phyloP scores from a whole-genome alignment of 352 stramenopile species.

The Peronospora destructor region DNA sequence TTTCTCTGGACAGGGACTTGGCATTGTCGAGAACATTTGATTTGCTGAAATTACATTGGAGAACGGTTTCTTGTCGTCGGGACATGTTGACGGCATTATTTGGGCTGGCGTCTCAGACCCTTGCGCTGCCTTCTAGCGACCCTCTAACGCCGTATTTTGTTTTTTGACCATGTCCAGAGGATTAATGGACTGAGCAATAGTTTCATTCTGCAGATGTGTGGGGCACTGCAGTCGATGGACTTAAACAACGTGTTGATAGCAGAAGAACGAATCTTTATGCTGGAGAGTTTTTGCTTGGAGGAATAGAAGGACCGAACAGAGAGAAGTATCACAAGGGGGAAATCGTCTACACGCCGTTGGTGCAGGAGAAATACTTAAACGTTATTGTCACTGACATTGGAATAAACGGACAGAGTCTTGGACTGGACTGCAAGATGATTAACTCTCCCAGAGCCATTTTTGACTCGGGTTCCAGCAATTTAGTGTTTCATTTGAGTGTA shows the following conservation, averaged over 20 bases:
- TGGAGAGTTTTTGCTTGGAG: constrained; percentile 57
- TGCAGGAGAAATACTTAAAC: constrained; percentile 75
- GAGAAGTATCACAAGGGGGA: constrained; percentile 52
- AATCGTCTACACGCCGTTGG: constrained; percentile 64
- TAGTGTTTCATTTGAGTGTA: constrained; percentile 63
- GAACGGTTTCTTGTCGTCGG: constrained; percentile 61
- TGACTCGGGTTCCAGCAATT: constrained; percentile 74
- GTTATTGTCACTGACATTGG: constrained; percentile 67
- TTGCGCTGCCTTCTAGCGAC: constrained; percentile 46
- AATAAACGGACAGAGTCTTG: constrained; percentile 39
- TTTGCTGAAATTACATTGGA: constrained; percentile 57
- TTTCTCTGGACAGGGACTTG: constrained; percentile 52
- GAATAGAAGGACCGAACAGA: constrained; percentile 36
- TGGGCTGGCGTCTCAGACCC: constrained; percentile 49
- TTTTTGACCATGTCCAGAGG: constrained; percentile 50
- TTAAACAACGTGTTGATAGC: constrained; percentile 29
- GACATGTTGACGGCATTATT: constrained; percentile 68
- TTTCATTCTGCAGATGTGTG: constrained; percentile 76
- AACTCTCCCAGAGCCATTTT: constrained; percentile 71
- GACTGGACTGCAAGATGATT: constrained; percentile 49
- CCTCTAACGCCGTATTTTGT: constrained; percentile 56
- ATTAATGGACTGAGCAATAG: constrained; percentile 34
- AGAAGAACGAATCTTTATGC: constrained; percentile 42
- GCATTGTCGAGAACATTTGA: constrained; percentile 36
- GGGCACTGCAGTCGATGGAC: constrained; percentile 57